Base-by-base conservation (phyloP, 352 stramenopile species). In the Phytophthora vignae region DNA sequence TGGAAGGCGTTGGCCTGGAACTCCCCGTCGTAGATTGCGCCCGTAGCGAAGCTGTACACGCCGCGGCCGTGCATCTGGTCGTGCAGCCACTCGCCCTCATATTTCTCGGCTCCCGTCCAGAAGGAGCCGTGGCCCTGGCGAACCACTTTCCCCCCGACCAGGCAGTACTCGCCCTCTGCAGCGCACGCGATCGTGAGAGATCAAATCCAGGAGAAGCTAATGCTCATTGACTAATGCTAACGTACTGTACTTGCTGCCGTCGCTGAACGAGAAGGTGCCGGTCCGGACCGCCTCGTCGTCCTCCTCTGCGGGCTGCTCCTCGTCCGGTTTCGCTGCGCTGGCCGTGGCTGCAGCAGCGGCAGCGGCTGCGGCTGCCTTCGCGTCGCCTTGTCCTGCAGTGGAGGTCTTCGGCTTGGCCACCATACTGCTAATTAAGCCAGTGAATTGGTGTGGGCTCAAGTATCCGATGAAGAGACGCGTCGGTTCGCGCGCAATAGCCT, bases 21-120 rank as follows among this genome's bases (percentile, higher is more conserved):
- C 48, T 88, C 81, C 53, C 90, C 90, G 69, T 95, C 83, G 64
- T 95, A 97, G 10, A 67, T 66, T 4, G 87, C 85, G 19, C 90
- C 86, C 9, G 85, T 89, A 17, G 87, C 90, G 40, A 95, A 95
- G 21, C 44, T 52, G 61, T 92, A 94, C 5, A 79, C 65, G 44
- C 88, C 88, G 4, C 62, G 71, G 46, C 87, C 86, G 55, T 93
- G 83, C 88, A 95, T 95, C 31, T 77, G 61, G 67, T 95, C 86
- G 9, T 78, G 73, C 10, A 82, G 67, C 86, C 86, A 95, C 36
- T 82, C 67, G 36, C 85, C 84, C 8, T 85, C 73, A 68, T 93
- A 95, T 58, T 62, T 76, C 77, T 95, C 87, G 0, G 84, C 83
- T 4, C 87, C 87, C 52, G 76, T 82, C 65, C 73, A 68, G 62